A percentile compares a stretch with the other conserved stretches of the same genome.
Conservation (phyloP, 192 early-diverging fungal genomes). For the Chytriomyces hyalinus region DNA sequence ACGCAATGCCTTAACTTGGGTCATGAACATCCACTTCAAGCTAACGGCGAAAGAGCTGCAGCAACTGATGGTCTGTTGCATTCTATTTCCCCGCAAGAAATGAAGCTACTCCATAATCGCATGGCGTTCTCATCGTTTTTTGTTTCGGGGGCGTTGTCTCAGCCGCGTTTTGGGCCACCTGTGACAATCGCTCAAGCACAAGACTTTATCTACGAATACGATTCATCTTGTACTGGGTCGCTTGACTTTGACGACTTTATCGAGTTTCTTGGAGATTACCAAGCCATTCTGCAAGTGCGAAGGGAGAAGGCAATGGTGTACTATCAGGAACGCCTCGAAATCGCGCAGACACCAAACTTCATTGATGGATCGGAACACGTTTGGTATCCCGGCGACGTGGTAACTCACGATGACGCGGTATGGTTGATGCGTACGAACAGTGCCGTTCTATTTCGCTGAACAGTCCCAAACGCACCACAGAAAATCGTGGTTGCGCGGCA, state of each 20-base stretch:
- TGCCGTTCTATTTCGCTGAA: background rate
- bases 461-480: background rate
- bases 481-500: conserved; percentile 33
- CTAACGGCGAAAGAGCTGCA: conserved; percentile 34
- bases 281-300: conserved; percentile 30
- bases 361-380: background rate
- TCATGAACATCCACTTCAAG: conserved; percentile 29
- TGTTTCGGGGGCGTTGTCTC: background rate
- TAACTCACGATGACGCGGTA: conserved; percentile 27
- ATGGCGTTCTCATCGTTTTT: background rate
- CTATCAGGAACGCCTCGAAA: conserved; percentile 8
- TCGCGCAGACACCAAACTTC: conserved; percentile 8
- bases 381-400: background rate
- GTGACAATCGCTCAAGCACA: conserved; percentile 31
- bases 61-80: conserved; percentile 30
- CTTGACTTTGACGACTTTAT: conserved; percentile 54
- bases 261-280: conserved; percentile 51
- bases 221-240: conserved; percentile 42
- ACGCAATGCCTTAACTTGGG: background rate
- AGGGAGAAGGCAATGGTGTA: conserved; percentile 24
- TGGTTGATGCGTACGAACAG: background rate
- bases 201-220: conserved; percentile 49
- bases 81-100: background rate
- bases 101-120: background rate
- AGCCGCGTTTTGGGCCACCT: conserved; percentile 43